Percentiles rank a stretch among this genome's conserved stretches.
Conservation (phyloP, 192 early-diverging fungal species). For the Diversispora eburnea region DNA sequence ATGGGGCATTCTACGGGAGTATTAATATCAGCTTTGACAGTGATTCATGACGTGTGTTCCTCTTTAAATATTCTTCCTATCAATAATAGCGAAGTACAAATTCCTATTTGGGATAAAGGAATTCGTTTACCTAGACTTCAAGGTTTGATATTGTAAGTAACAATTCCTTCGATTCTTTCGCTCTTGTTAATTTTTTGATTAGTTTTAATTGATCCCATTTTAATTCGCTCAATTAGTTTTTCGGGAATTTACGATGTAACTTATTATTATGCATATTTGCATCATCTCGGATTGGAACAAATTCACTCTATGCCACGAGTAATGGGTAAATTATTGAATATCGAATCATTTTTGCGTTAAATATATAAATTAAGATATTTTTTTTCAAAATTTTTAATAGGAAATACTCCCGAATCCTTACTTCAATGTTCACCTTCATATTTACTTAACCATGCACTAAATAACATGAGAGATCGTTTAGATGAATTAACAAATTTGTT, state of each 20-base stretch:
- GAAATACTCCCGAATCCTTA: slow-evolving; percentile 24
- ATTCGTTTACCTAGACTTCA: slow-evolving; percentile 36
- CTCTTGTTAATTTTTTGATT: neutral
- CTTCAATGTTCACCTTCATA: slow-evolving; percentile 28
- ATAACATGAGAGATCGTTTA: neutral
- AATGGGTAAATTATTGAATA: slow-evolving; percentile 21
- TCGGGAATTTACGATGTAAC: slow-evolving; percentile 45
- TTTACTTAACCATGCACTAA: slow-evolving; percentile 14
- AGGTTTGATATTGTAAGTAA: slow-evolving; percentile 39
- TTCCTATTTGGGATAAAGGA: slow-evolving; percentile 27
- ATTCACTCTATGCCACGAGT: slow-evolving; percentile 27
- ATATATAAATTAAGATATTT: neutral
- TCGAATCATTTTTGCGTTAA: neutral
- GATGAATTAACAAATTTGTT: slow-evolving; percentile 16
- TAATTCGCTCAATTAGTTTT: slow-evolving; percentile 30
- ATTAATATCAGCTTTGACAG: slow-evolving; percentile 37
- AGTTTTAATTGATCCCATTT: neutral
- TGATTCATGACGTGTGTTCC: slow-evolving; percentile 42
- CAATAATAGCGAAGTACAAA: slow-evolving; percentile 25
- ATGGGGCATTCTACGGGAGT: slow-evolving; percentile 43
- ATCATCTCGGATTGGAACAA: slow-evolving; percentile 35
- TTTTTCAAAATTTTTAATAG: neutral
- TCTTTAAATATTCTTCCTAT: slow-evolving; percentile 30
- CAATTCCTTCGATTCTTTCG: neutral
- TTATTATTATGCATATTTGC: slow-evolving; percentile 44